Base-by-base conservation (phyloP, 495 filamentous ascomycete genomes). In the Penicillium dipodomyicola region DNA sequence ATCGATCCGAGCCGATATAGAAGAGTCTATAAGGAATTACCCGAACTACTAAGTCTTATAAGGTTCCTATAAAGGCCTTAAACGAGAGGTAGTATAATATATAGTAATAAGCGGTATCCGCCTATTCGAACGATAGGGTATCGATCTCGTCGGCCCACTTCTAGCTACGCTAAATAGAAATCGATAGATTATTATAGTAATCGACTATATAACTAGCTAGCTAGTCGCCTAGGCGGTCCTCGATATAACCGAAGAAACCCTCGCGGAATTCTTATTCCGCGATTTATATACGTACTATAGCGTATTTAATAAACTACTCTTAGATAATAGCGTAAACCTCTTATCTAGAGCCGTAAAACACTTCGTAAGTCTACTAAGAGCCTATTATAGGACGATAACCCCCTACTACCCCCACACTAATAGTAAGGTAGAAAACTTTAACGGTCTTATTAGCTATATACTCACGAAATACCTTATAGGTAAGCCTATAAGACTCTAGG, bases 21-120 rank as follows among this genome's bases (percentile, higher is more conserved):
- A 53, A 41, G 14, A 40, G n/a, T 3, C 5, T 17, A 19, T 32
- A 2, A 17, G 33, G 1, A 2, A 1, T 0, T 58, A 42, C 14
- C 41, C 52, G n/a, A 53, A 48, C 10, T 58, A 48, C 10, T 58
- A 52, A n/a, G 17, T 52, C 0, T 52, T 11, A 4, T 47, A 58
- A 15, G n/a, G 30, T 0, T 20, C 15, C 2, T 14, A 33, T 4
- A 58, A 48, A 3, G 17, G 20, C 20, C 32, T 58, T 9, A 23
- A 57, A 2, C 9, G 12, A 0, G 11, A 57, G 5, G 5, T 9
- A 4, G n/a, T 12, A 0, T 50, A 57, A 22, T 49, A 50, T 50
- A 49, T 57, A 57, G 22, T 57, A 0, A 57, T 2, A 10, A 40
- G 12, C 11, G 30, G 39, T 7, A 35, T 32, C 9, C 5, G 19